Percentiles rank a stretch among this genome's conserved stretches.
Evolutionary conservation across 1,284 basidiomycete genomes (phyloP).

Genomic region (Apiotrichum brassicae): DNA sequence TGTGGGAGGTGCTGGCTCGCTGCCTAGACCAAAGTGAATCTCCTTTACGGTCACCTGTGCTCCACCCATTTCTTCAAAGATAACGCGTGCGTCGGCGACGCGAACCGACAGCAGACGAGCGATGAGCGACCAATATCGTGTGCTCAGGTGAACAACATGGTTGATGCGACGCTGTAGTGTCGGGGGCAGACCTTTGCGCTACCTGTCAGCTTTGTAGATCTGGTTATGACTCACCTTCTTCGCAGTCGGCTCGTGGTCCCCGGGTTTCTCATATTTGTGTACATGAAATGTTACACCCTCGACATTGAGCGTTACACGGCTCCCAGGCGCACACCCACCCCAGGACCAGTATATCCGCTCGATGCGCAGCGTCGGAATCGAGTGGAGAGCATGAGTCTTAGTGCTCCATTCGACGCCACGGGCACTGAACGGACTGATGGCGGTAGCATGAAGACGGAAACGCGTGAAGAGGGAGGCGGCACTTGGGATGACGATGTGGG

Average conservation of each 20-base stretch:
- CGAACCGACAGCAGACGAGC: constrained; percentile 32
- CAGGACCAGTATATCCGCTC: constrained; percentile 32
- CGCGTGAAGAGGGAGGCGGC: constrained; percentile 14
- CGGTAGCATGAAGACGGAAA: constrained; percentile 18
- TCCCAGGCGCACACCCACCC: constrained; percentile 24
- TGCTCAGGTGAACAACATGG: constrained; percentile 20
- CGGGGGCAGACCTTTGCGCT: constrained; percentile 7
- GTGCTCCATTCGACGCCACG: constrained; percentile 39
- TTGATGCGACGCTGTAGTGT: constrained; percentile 6
- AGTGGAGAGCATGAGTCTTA: constrained; percentile 8
- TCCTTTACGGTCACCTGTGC: constrained; percentile 26
- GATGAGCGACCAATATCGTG: constrained; percentile 36
- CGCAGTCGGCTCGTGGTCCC: background rate
- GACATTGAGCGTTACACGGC: constrained; percentile 30
- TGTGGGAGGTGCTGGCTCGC: background rate
- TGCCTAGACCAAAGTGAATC: constrained; percentile 20
- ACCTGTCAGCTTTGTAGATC: background rate
- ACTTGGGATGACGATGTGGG: constrained; percentile 19
- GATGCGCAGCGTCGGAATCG: constrained; percentile 27
- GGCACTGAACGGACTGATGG: constrained; percentile 19
- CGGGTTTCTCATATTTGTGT: background rate
- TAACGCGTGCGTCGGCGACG: constrained; percentile 29
- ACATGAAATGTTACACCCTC: constrained; percentile 32
- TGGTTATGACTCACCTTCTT: constrained; percentile 7
- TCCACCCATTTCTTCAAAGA: constrained; percentile 34